Evolutionary conservation across 2,329 filamentous ascomycete species (phyloP).

Genomic region (Pseudogymnoascus pannorum): DNA sequence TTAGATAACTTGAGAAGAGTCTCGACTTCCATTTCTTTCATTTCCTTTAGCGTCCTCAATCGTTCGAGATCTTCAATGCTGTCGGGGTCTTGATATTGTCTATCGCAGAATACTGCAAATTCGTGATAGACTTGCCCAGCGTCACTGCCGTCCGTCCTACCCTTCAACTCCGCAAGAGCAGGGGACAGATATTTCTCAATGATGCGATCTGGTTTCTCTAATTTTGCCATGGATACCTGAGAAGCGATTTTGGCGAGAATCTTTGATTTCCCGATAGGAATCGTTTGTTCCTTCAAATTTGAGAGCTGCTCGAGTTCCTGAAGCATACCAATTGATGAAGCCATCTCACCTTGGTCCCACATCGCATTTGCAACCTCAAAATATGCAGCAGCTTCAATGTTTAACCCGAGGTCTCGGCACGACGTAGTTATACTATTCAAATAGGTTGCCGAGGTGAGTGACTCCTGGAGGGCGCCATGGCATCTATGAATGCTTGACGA

Average conservation of each 20-base stretch:
- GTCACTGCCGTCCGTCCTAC: conserved; percentile 58
- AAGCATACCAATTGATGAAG: conserved; percentile 81
- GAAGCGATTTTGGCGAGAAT: conserved; percentile 82
- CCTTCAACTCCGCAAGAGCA: conserved; percentile 73
- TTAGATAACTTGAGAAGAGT: conserved; percentile 57
- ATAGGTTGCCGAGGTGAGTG: conserved; percentile 74
- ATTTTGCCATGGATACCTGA: conserved; percentile 78
- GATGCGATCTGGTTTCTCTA: conserved; percentile 87
- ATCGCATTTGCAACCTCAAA: conserved; percentile 83
- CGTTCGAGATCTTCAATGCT: conserved; percentile 77
- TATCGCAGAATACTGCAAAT: conserved; percentile 91
- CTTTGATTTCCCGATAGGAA: conserved; percentile 67
- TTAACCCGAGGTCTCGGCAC: conserved; percentile 63
- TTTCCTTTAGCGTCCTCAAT: conserved; percentile 68
- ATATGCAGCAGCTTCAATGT: conserved; percentile 68
- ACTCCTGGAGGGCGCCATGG: conserved; percentile 78
- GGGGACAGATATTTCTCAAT: conserved; percentile 79
- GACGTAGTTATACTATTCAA: conserved; percentile 69
- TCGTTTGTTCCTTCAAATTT: conserved; percentile 59
- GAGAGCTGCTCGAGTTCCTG: conserved; percentile 60
- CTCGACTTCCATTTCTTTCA: conserved; percentile 72
- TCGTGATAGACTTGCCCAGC: conserved; percentile 88
- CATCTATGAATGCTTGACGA: conserved; percentile 70
- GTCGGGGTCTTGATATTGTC: conserved; percentile 82
- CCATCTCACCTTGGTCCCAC: conserved; percentile 90